These are phyloP conservation scores for Beauveria caledonica DNA, from an alignment of 2,329 filamentous ascomycete genomes.

Conservation along the genomic window DNA sequence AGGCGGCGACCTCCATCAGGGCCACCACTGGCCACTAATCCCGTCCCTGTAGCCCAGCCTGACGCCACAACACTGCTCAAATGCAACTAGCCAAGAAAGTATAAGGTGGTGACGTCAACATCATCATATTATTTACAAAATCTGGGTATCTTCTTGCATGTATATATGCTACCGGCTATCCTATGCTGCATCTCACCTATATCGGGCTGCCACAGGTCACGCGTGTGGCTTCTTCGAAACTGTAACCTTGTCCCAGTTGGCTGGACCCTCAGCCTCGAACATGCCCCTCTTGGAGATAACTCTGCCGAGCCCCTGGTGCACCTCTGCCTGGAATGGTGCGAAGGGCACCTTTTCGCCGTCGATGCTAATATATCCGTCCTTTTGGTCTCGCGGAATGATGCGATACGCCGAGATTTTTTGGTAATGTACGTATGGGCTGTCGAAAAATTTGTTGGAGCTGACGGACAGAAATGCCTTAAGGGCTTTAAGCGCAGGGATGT, in stretches of 20 bases:
- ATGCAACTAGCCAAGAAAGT: background rate
- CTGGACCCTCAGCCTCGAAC: slow-evolving; percentile 58
- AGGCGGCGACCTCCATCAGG: background rate
- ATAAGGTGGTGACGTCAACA: background rate
- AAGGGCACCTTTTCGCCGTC: slow-evolving; percentile 87
- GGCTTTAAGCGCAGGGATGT: slow-evolving; percentile 58
- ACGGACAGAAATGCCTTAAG: slow-evolving; percentile 64
- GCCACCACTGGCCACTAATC: background rate
- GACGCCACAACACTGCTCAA: background rate
- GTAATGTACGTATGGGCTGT: slow-evolving; percentile 69
- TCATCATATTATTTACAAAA: background rate
- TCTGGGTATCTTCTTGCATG: background rate
- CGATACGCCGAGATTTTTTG: slow-evolving; percentile 83
- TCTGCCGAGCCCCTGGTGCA: slow-evolving; percentile 73
- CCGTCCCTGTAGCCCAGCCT: background rate
- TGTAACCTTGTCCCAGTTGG: slow-evolving; percentile 38
- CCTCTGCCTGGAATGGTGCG: slow-evolving; percentile 82
- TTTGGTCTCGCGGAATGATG: slow-evolving; percentile 64
- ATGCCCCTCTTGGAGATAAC: slow-evolving; percentile 69
- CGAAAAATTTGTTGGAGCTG: slow-evolving; percentile 68
- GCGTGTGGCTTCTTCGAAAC: slow-evolving; percentile 23
- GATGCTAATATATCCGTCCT: slow-evolving; percentile 81
- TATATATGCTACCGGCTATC: background rate
- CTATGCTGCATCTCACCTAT: background rate
- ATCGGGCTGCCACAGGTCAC: slow-evolving; percentile 4